phyloP scores from a whole-genome alignment of 2,329 filamentous ascomycete genomes.

The Pseudogymnoascus sp. region DNA sequence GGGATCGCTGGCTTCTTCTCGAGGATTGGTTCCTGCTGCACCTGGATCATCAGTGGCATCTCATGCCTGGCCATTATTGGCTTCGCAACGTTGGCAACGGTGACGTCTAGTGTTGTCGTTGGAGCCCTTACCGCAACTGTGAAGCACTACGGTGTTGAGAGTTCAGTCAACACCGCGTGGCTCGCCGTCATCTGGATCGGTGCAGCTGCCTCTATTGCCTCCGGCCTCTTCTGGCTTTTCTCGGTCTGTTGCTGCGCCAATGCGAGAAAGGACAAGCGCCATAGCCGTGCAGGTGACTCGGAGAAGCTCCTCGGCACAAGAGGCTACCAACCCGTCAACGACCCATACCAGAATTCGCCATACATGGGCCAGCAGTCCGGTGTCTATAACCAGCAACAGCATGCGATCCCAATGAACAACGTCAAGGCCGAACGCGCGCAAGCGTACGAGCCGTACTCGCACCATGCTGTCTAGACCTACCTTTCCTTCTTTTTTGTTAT shows the following conservation, averaged over 20 bases:
- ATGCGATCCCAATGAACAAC: slow-evolving; percentile 25
- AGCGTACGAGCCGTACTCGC: slow-evolving; percentile 58
- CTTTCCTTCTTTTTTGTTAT: background rate
- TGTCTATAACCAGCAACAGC: slow-evolving; percentile 32
- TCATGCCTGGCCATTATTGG: slow-evolving; percentile 46
- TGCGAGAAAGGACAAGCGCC: slow-evolving; percentile 3
- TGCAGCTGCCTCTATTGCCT: slow-evolving; percentile 64
- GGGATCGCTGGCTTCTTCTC: slow-evolving; percentile 79
- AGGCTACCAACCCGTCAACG: slow-evolving; percentile 38
- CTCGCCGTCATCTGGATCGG: slow-evolving; percentile 71
- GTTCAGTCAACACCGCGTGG: slow-evolving; percentile 58
- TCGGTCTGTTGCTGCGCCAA: slow-evolving; percentile 75
- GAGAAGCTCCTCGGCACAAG: slow-evolving; percentile 22
- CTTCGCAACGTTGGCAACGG: slow-evolving; percentile 65
- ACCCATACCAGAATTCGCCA: slow-evolving; percentile 28
- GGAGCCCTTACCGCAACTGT: slow-evolving; percentile 58
- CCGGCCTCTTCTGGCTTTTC: slow-evolving; percentile 83
- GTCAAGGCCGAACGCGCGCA: slow-evolving; percentile 30
- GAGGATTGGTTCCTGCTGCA: slow-evolving; percentile 70
- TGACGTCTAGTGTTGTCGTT: slow-evolving; percentile 61
- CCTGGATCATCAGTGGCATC: slow-evolving; percentile 64
- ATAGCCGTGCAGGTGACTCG: slow-evolving; percentile 19
- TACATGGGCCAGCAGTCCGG: slow-evolving; percentile 29
- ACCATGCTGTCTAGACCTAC: slow-evolving; percentile 37
- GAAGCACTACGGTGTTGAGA: slow-evolving; percentile 62